phyloP scores from a whole-genome alignment of 257 asterid genomes.

The Hygrophila difformis region DNA sequence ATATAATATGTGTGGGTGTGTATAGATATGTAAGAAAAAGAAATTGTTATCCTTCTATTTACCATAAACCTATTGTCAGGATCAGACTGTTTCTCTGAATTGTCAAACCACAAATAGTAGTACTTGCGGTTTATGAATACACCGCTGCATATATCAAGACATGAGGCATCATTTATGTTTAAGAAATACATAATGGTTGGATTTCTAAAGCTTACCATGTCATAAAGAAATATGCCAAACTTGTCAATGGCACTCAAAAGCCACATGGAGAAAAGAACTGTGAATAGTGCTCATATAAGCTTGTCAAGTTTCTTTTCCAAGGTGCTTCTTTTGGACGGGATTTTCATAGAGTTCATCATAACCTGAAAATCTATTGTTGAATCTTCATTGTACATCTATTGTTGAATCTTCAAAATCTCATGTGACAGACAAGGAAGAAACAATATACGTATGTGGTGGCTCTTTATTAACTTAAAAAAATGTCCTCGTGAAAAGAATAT shows the following conservation, averaged over 20 bases:
- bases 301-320: constrained; percentile 98
- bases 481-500: neutral
- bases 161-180: constrained; percentile 11
- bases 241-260: constrained; percentile 96
- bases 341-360: constrained; percentile 99
- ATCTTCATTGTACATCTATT: too few species aligned
- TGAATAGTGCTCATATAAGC: constrained; percentile 77
- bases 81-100: constrained; percentile 68
- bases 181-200: neutral
- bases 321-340: constrained; percentile 97
- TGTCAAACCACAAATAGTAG: constrained; percentile 69
- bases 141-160: constrained; percentile 56
- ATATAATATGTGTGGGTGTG: too few species aligned
- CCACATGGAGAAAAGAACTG: constrained; percentile 87
- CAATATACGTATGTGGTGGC: too few species aligned
- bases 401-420: too few species aligned
- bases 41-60: too few species aligned
- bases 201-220: constrained; percentile 1
- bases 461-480: neutral
- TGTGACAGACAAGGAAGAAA: too few species aligned
- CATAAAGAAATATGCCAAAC: constrained; percentile 34
- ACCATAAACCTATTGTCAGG: constrained; percentile 91
- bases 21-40: too few species aligned
- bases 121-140: constrained; percentile 67
- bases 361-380: constrained; percentile 65